Evolutionary conservation across 2,329 filamentous ascomycete genomes (phyloP).

Genomic region (Cryphonectria naterciae): DNA sequence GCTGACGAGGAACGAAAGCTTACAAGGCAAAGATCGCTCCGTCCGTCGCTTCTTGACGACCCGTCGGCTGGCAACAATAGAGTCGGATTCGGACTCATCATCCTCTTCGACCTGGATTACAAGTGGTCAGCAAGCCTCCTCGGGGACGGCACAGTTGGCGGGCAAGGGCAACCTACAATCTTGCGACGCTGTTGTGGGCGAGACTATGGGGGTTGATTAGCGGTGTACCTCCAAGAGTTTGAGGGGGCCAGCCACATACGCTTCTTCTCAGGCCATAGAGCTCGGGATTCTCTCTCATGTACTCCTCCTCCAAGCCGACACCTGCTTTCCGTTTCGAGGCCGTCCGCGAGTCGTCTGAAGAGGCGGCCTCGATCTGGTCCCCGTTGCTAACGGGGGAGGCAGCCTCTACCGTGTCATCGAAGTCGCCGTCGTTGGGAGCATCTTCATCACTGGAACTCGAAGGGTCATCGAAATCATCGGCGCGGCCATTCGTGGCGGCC

Average conservation of each 20-base stretch:
- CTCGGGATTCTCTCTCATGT: conserved; percentile 89
- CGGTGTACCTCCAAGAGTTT: neutral
- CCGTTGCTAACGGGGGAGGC: conserved; percentile 53
- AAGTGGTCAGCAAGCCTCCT: conserved; percentile 32
- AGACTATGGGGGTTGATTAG: conserved; percentile 45
- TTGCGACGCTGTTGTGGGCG: conserved; percentile 62
- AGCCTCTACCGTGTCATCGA: conserved; percentile 66
- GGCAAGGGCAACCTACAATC: conserved; percentile 49
- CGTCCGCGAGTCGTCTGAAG: conserved; percentile 70
- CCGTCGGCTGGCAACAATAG: conserved; percentile 59
- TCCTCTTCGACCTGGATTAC: conserved; percentile 53
- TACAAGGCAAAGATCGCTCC: conserved; percentile 67
- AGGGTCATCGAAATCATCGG: conserved; percentile 46
- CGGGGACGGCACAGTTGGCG: neutral
- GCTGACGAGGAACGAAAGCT: conserved; percentile 33
- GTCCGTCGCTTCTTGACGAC: conserved; percentile 71
- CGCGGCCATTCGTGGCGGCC: conserved; percentile 43
- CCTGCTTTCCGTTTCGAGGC: conserved; percentile 73
- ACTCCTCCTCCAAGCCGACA: conserved; percentile 72
- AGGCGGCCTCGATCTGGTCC: conserved; percentile 53
- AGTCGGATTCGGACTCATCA: conserved; percentile 76
- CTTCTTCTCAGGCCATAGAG: conserved; percentile 93
- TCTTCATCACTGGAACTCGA: conserved; percentile 57
- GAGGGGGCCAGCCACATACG: conserved; percentile 52
- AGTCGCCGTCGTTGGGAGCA: conserved; percentile 73